These are phyloP conservation scores for Dioszegia aurantiaca DNA, from an alignment of 768 basidiomycete species.

Conservation along the genomic window DNA sequence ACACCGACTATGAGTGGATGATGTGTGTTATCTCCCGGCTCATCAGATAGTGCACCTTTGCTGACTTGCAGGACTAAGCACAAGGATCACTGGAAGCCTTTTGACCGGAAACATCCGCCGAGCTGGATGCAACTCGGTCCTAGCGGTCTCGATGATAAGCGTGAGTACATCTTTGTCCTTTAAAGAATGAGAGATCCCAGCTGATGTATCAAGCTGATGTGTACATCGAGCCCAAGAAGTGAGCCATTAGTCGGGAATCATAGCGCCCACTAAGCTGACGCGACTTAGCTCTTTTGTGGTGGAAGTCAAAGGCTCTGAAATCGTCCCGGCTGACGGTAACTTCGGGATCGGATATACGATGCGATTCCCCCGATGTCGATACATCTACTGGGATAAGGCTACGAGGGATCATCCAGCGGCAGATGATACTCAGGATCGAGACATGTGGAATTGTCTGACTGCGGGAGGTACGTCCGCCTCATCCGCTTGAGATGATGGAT, in stretches of 20 bases:
- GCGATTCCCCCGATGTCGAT: conserved; percentile 84
- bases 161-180: conserved; percentile 45
- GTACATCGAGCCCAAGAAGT: conserved; percentile 88
- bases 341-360: conserved; percentile 84
- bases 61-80: conserved; percentile 59
- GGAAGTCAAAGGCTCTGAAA: conserved; percentile 90
- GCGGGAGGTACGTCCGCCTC: conserved; percentile 2
- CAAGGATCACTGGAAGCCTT: conserved; percentile 64
- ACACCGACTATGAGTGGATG: conserved; percentile 82
- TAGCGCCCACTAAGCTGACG: not conserved
- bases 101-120: conserved; percentile 72
- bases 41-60: too few species aligned
- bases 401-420: conserved; percentile 31
- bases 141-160: conserved; percentile 50
- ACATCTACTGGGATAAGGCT: conserved; percentile 68
- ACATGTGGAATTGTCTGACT: conserved; percentile 49
- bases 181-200: conserved; percentile 47
- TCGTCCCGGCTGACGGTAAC: conserved; percentile 70
- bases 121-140: conserved; percentile 56
- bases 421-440: conserved; percentile 51
- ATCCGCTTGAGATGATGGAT: not conserved
- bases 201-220: conserved; percentile 75
- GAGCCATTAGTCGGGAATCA: conserved; percentile 44
- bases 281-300: conserved; percentile 78
- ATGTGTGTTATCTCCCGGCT: conserved; percentile 50